A percentile compares a stretch with the other conserved stretches of the same genome.
These are phyloP conservation scores for Fraxinus excelsior DNA, from an alignment of 257 asterid species.

Conservation along the genomic window DNA sequence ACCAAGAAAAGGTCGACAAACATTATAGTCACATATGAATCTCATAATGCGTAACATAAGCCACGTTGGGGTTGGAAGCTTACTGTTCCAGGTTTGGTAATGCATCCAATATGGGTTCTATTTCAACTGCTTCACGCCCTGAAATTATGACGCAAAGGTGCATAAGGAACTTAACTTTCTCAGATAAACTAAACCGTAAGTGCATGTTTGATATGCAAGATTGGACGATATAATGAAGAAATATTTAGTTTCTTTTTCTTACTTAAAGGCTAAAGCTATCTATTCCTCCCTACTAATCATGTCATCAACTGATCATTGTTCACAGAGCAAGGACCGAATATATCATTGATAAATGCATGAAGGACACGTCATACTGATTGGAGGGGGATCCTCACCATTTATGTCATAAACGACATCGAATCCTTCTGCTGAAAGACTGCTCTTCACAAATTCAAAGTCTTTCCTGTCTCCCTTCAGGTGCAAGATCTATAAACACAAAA, in stretches of 20 bases:
- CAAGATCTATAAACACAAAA: constrained; percentile 51
- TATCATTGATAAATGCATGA: neutral
- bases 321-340: neutral
- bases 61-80: constrained; percentile 26
- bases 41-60: neutral
- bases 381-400: constrained; percentile 57
- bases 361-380: neutral
- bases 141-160: constrained; percentile 23
- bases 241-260: neutral
- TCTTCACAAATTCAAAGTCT: constrained; percentile 88
- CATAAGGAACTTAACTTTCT: neutral
- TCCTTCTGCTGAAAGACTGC: constrained; percentile 87
- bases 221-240: neutral
- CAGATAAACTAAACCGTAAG: neutral
- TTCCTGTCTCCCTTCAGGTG: constrained; percentile 95
- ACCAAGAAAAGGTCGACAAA: neutral
- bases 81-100: constrained; percentile 94
- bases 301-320: neutral
- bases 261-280: too few species aligned
- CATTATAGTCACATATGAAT: too few species aligned
- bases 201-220: neutral
- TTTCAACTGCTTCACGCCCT: constrained; percentile 97
- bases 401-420: constrained; percentile 92
- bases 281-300: neutral
- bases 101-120: constrained; percentile 85